Base-by-base conservation (phyloP, 169 alveolate genomes). In the Plasmodium vinckei region DNA sequence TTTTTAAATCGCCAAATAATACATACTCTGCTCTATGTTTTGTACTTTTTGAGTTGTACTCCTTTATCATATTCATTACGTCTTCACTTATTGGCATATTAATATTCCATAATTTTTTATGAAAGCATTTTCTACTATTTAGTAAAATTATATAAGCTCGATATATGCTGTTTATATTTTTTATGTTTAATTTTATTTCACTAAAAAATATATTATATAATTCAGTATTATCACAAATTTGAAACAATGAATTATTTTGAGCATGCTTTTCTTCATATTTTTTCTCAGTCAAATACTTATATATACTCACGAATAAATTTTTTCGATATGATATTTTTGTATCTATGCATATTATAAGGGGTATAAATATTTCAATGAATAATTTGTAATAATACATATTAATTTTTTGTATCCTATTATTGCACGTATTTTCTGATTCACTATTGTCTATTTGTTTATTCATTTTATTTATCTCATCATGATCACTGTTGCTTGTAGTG, bases 11-110 rank as follows among this genome's bases (percentile, higher is more conserved):
- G 9, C 91, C 91, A 71, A 86, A 86, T 12, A 86, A 54, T 42
- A 86, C 91, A 86, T 86, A 87, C 46, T 86, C 91, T 9, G 91
- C 91, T 21, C 91, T 44, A 2, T 71, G 71, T 72, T 86, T 68
- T 9, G 87, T 86, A 17, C 56, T 86, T 70, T 70, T 69, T 13
- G 64, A 33, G 47, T 86, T 87, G 71, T 71, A 86, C 54, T 86
- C 91, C 19, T 72, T 86, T 86, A 86, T 70, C 87, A 86, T 86
- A 46, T 70, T 71, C n/a, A 69, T 64, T 2, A 86, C 86, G 12
- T 86, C 87, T 2, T 86, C 87, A 60, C 25, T 56, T 9, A 86
- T 71, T 44, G 53, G 77, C 23, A 86, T 71, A 17, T 86, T 70
- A 21, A 33, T 5, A 47, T 86, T 53, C 87, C 87, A 49, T 47